Percentiles rank a stretch among this genome's conserved stretches.
These are phyloP conservation scores for Nitzschia inconspicua DNA, from an alignment of 108 stramenopile genomes.

Conservation along the genomic window DNA sequence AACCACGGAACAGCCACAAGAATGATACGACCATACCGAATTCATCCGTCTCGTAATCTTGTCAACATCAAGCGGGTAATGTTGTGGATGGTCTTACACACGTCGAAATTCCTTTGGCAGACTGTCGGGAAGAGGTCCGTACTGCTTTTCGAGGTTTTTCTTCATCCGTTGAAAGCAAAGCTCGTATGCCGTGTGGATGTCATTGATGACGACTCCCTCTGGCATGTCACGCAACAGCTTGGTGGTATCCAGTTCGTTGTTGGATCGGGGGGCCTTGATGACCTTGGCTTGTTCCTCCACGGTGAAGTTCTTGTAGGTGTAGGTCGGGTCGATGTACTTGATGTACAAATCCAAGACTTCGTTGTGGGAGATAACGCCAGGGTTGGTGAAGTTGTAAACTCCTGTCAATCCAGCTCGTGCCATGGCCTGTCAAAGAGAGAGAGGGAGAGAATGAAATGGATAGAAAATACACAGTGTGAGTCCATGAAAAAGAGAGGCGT, in stretches of 20 bases:
- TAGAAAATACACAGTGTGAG: too few relatives aligned
- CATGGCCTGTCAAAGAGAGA: too few relatives aligned
- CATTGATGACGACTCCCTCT: conserved; percentile 84
- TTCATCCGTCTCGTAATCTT: background rate
- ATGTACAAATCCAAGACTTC: conserved; percentile 96
- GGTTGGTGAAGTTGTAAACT: conserved; percentile 99
- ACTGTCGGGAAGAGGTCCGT: conserved; percentile 75
- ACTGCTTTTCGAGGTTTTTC: conserved; percentile 78
- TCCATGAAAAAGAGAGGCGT: too few relatives aligned
- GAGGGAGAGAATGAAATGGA: too few relatives aligned
- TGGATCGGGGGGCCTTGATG: conserved; percentile 94
- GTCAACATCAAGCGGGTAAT: background rate
- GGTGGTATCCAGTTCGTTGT: conserved; percentile 97
- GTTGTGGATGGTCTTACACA: background rate
- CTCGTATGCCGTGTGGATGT: conserved; percentile 89
- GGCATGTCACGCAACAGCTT: conserved; percentile 93
- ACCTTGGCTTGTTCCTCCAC: conserved; percentile 91
- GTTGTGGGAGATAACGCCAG: conserved; percentile 99
- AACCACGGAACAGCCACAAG: too few relatives aligned
- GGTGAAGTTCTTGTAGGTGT: conserved; percentile 96
- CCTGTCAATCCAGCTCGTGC: conserved; percentile 88
- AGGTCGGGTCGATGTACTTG: conserved; percentile 97
- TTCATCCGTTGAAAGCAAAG: conserved; percentile 95
- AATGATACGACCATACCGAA: too few relatives aligned
- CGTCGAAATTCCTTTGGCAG: conserved; percentile 41